Percentiles rank a stretch among this genome's conserved stretches.
Conservation (phyloP, 1,139 yeast species). For the Sugiyamaella xylanicola region DNA sequence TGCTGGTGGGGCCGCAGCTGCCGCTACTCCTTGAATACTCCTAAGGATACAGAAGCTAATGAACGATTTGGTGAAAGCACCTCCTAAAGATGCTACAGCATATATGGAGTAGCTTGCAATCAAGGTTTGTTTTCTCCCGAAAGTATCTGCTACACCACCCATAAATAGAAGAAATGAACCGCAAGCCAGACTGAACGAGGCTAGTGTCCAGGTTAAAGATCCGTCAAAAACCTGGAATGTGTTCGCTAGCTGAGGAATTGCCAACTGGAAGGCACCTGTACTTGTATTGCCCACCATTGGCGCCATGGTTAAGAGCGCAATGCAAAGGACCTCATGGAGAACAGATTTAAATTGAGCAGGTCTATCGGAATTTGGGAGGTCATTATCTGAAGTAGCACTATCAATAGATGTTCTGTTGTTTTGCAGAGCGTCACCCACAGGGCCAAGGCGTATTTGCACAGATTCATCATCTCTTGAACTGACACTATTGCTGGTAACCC, state of each 20-base stretch:
- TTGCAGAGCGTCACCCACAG: background rate
- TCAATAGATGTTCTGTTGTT: background rate
- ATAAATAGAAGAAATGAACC: constrained; percentile 48
- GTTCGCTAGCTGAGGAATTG: constrained; percentile 42
- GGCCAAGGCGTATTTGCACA: background rate
- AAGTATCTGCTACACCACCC: constrained; percentile 50
- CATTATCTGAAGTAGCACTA: no score
- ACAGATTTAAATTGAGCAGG: constrained; percentile 21
- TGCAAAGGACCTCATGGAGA: constrained; percentile 34
- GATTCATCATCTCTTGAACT: background rate
- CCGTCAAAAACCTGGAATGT: constrained; percentile 46
- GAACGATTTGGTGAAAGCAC: constrained; percentile 46
- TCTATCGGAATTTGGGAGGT: constrained; percentile 5
- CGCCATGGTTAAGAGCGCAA: constrained; percentile 43
- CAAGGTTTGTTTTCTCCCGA: constrained; percentile 47
- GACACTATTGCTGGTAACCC: background rate
- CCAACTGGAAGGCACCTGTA: constrained; percentile 43
- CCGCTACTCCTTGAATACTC: constrained; percentile 48
- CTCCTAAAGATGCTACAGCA: constrained; percentile 44
- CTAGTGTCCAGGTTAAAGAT: constrained; percentile 47
- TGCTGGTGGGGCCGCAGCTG: constrained; percentile 50
- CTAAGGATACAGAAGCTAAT: constrained; percentile 45
- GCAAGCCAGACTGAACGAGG: constrained; percentile 47
- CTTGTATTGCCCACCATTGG: constrained; percentile 47
- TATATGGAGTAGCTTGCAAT: constrained; percentile 41